A percentile compares a stretch with the other conserved stretches of the same genome.
Conservation (phyloP, 306 rosid genomes). For the Quercus ilex region DNA sequence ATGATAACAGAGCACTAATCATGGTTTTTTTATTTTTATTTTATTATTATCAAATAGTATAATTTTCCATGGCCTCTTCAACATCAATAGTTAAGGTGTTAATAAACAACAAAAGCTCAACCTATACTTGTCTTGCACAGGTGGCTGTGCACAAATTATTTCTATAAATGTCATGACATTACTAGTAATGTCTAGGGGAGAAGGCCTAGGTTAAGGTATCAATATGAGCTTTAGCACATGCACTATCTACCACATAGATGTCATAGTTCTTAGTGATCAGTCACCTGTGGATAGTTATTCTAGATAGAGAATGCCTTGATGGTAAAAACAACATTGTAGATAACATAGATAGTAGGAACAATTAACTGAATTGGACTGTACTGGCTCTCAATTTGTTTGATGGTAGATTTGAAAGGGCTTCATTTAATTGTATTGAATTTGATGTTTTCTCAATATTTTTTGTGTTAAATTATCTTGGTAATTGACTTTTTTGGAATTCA, state of each 20-base stretch:
- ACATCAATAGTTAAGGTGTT: not conserved
- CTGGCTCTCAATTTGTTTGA: too few relatives aligned
- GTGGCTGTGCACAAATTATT: not conserved
- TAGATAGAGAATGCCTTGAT: not conserved
- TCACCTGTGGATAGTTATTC: not conserved
- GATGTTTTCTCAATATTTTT: too few relatives aligned
- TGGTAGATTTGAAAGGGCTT: too few relatives aligned
- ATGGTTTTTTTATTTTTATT: not conserved
- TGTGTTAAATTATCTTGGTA: not conserved
- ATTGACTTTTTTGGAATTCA: not conserved
- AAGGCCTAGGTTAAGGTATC: not conserved
- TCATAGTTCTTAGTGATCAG: not conserved
- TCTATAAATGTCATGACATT: not conserved
- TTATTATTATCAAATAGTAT: not conserved
- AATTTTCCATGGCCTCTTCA: not conserved
- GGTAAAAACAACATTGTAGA: too few relatives aligned
- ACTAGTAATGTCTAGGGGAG: not conserved
- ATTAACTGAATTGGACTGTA: too few relatives aligned
- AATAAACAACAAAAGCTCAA: not conserved
- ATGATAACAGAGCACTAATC: not conserved
- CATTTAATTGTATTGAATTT: too few relatives aligned
- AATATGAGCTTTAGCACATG: not conserved
- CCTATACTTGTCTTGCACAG: not conserved
- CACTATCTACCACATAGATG: not conserved
- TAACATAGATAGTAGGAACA: too few relatives aligned